Evolutionary conservation across 495 filamentous ascomycete species (phyloP).

Genomic region (Chaetomium fimeti): DNA sequence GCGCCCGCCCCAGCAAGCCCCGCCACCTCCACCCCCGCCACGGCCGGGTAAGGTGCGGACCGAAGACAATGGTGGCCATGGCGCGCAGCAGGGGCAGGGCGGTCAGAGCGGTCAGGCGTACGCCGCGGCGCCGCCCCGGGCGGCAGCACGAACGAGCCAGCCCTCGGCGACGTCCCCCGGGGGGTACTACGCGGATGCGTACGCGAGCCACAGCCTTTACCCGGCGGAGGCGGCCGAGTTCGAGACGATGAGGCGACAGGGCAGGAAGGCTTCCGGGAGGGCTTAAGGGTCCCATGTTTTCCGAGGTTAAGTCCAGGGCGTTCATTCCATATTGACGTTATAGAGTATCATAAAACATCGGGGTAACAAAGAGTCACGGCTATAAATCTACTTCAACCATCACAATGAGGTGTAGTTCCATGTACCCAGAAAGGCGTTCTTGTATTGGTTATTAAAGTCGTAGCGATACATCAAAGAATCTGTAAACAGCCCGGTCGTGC

Average conservation of each 20-base stretch:
- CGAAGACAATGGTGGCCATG: slow-evolving; percentile 13
- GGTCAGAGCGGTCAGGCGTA: slow-evolving; percentile 4
- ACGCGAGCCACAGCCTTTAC: slow-evolving; percentile 23
- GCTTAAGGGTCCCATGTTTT: background rate
- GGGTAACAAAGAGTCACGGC: too few relatives aligned
- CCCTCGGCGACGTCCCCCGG: slow-evolving; percentile 15
- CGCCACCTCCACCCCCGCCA: slow-evolving; percentile 30
- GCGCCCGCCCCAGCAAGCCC: slow-evolving; percentile 21
- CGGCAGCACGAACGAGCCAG: slow-evolving; percentile 8
- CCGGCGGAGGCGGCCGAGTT: slow-evolving; percentile 25
- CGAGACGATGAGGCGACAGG: slow-evolving; percentile 13
- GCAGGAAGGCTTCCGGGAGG: slow-evolving; percentile 16
- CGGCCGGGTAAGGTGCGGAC: slow-evolving; percentile 35
- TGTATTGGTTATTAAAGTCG: too few relatives aligned
- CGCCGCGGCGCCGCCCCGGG: slow-evolving; percentile 14
- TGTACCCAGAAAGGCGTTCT: too few relatives aligned
- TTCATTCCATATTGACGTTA: too few relatives aligned
- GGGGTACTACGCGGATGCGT: slow-evolving; percentile 22
- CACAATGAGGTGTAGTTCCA: too few relatives aligned
- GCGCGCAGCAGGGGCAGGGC: slow-evolving; percentile 3
- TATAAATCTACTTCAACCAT: too few relatives aligned
- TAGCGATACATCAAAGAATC: too few relatives aligned
- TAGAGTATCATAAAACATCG: too few relatives aligned
- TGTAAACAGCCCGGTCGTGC: too few relatives aligned
- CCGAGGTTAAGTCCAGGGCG: background rate